These are phyloP conservation scores for Ophiostoma triangulosporum DNA, from an alignment of 2,329 filamentous ascomycete genomes.

Conservation along the genomic window DNA sequence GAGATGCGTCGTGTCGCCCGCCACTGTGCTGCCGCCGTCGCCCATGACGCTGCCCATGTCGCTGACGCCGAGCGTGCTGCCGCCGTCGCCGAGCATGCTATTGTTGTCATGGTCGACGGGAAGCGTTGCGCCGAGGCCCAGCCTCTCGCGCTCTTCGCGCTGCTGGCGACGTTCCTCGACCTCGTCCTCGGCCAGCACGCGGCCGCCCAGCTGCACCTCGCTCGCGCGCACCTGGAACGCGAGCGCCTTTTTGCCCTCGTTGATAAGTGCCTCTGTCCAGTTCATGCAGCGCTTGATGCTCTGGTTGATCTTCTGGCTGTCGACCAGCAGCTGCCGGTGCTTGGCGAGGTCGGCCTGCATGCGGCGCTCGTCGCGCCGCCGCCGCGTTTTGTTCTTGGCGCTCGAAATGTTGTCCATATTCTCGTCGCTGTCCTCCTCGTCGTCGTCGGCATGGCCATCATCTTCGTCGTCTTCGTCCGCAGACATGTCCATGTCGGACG, in stretches of 20 bases:
- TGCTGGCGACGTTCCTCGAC: conserved; percentile 24
- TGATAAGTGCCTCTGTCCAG: conserved; percentile 83
- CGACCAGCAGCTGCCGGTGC: conserved; percentile 76
- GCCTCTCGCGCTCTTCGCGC: not conserved
- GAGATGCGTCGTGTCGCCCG: not conserved
- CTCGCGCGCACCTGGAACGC: conserved; percentile 66
- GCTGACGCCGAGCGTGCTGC: not conserved
- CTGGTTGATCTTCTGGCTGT: conserved; percentile 91
- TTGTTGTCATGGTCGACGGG: not conserved
- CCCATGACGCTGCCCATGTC: not conserved
- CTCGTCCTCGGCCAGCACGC: conserved; percentile 62
- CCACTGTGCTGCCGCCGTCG: not conserved
- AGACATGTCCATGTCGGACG: conserved; percentile 18
- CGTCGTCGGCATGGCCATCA: conserved; percentile 23
- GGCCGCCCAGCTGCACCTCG: conserved; percentile 70
- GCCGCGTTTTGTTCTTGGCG: conserved; percentile 31
- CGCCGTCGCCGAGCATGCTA: not conserved
- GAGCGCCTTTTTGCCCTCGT: conserved; percentile 69
- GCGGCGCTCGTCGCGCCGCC: conserved; percentile 61
- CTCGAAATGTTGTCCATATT: not conserved
- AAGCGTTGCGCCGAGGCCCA: not conserved
- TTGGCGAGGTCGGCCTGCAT: conserved; percentile 76
- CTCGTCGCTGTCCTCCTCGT: conserved; percentile 15
- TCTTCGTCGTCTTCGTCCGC: conserved; percentile 24
- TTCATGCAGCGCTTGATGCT: conserved; percentile 79